A percentile compares a stretch with the other conserved stretches of the same genome.
Conservation (phyloP, 2,329 filamentous ascomycete genomes). For the Metarhizium robertsii region DNA sequence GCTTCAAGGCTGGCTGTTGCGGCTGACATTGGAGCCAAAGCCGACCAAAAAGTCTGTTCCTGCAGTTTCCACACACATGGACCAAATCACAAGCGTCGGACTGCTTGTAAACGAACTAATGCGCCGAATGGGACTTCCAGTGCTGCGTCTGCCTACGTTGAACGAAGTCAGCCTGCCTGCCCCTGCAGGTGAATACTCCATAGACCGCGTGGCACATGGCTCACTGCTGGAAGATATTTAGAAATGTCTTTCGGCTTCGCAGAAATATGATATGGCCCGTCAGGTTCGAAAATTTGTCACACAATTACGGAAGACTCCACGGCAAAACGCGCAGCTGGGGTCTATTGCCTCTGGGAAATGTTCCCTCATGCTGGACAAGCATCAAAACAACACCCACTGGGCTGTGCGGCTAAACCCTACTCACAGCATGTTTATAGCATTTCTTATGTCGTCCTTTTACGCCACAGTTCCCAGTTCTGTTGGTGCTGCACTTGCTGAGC, state of each 20-base stretch:
- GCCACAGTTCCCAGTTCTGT: conserved; percentile 15
- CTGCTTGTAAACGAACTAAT: conserved; percentile 9
- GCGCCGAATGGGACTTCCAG: conserved; percentile 5
- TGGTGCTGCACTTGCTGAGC: conserved; percentile 10
- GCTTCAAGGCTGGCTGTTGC: conserved; percentile 7
- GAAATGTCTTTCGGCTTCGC: conserved; percentile 10
- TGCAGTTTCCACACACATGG: background rate
- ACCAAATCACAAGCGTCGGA: conserved; percentile 7
- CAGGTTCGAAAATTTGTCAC: conserved; percentile 19
- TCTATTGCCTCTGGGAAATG: conserved; percentile 11
- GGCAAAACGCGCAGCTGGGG: conserved; percentile 6
- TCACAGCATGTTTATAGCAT: conserved; percentile 14
- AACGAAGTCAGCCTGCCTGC: background rate
- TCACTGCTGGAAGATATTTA: conserved; percentile 20
- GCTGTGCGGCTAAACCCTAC: conserved; percentile 12
- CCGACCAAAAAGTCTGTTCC: background rate
- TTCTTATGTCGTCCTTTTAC: conserved; percentile 17
- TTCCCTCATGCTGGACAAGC: conserved; percentile 18
- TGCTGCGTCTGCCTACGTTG: conserved; percentile 9
- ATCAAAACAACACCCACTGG: conserved; percentile 18
- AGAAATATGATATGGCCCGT: conserved; percentile 15
- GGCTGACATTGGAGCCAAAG: conserved; percentile 6
- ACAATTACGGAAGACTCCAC: conserved; percentile 10
- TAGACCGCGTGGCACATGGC: conserved; percentile 11
- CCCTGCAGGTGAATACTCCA: background rate